phyloP scores from a whole-genome alignment of 345 rosid genomes.

The Erodium maritimum region DNA sequence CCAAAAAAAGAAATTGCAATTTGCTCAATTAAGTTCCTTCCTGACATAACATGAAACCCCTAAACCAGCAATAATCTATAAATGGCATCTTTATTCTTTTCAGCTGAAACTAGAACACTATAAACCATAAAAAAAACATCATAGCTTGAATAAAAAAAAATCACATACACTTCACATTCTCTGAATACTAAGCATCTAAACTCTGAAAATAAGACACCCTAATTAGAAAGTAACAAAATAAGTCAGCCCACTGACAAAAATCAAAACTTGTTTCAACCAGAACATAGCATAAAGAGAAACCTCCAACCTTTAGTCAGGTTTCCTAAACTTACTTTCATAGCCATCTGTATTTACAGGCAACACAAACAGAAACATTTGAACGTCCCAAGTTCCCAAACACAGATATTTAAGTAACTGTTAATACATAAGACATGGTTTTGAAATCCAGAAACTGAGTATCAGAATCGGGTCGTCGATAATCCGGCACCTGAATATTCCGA shows the following conservation, averaged over 20 bases:
- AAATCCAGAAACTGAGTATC: background rate
- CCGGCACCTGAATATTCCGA: slow-evolving; percentile 21
- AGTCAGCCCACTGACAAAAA: background rate
- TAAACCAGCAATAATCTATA: too few relatives aligned
- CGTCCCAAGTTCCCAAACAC: background rate
- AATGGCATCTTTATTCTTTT: too few relatives aligned
- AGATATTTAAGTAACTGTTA: background rate
- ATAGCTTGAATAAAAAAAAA: too few relatives aligned
- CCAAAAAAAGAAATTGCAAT: background rate
- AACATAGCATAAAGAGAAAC: background rate
- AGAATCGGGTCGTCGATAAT: slow-evolving; percentile 15
- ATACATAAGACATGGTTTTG: background rate
- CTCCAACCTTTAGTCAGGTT: background rate
- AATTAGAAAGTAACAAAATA: background rate
- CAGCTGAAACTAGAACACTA: too few relatives aligned
- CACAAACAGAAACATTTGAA: background rate
- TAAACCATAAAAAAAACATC: too few relatives aligned
- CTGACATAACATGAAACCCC: background rate
- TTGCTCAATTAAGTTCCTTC: background rate
- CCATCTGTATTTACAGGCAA: background rate
- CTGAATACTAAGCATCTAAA: background rate
- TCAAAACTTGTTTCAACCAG: background rate
- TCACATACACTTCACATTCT: too few relatives aligned
- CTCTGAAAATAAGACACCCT: background rate
- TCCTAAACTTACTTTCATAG: too few relatives aligned